Evolutionary conservation across 148 eudicot species (phyloP).

Genomic region (Vaccinium vitisidaea): DNA sequence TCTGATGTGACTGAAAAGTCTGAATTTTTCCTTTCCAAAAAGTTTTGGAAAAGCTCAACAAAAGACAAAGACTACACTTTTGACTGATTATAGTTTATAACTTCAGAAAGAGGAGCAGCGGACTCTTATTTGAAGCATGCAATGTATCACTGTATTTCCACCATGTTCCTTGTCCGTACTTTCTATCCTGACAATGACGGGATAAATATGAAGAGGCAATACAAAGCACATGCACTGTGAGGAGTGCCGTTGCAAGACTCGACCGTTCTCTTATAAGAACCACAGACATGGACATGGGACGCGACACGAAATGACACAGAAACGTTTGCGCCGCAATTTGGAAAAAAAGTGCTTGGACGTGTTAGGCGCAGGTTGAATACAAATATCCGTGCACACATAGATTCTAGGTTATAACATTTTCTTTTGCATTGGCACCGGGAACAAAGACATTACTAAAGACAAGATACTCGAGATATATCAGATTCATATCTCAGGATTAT

Average conservation of each 20-base stretch:
- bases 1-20: not conserved
- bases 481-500: not conserved
- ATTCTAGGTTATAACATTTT: not conserved
- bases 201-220: not conserved
- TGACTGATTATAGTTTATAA: not conserved
- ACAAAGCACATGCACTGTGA: constrained; percentile 4
- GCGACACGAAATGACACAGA: not conserved
- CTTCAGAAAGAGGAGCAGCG: not conserved
- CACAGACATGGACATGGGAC: not conserved
- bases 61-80: not conserved
- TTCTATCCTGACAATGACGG: not conserved
- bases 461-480: not conserved
- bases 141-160: not conserved
- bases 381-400: not conserved
- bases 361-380: not conserved
- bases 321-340: not conserved
- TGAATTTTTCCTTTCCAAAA: not conserved
- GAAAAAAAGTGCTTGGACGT: not conserved
- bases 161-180: not conserved
- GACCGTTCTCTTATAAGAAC: not conserved
- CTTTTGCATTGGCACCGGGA: not conserved
- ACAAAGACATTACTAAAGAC: not conserved
- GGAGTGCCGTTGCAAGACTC: not conserved
- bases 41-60: not conserved
- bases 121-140: not conserved